Evolutionary conservation across 1,284 basidiomycete species (phyloP).

Genomic region (Fistulinella cinereoalba): DNA sequence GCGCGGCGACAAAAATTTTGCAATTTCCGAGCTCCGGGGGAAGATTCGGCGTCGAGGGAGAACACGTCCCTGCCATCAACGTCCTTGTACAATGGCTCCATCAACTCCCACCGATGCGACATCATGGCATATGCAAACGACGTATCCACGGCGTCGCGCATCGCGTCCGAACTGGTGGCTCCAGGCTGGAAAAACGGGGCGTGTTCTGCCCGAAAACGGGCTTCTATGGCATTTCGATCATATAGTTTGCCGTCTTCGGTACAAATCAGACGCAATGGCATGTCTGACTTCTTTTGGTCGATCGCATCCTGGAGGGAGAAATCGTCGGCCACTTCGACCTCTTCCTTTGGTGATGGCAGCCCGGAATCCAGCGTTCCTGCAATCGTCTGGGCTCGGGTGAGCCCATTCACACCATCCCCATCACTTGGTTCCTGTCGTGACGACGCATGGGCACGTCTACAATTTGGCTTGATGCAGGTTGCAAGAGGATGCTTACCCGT

Average conservation of each 20-base stretch:
- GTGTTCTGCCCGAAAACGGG: constrained; percentile 13
- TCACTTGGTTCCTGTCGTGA: too few relatives aligned
- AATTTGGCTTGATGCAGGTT: too few relatives aligned
- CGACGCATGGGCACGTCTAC: too few relatives aligned
- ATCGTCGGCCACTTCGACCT: neutral
- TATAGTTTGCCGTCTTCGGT: constrained; percentile 24
- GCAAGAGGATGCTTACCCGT: neutral
- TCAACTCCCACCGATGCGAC: constrained; percentile 21
- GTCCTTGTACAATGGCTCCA: constrained; percentile 19
- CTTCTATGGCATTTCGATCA: constrained; percentile 18
- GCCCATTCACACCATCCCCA: neutral
- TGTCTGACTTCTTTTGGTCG: constrained; percentile 14
- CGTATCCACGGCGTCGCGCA: constrained; percentile 5
- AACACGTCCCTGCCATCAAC: constrained; percentile 17
- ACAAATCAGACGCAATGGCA: constrained; percentile 25
- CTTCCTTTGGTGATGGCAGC: neutral
- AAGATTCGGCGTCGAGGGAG: constrained; percentile 13
- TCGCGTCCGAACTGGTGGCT: neutral
- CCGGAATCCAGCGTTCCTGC: neutral
- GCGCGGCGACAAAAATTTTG: constrained; percentile 19
- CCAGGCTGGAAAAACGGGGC: constrained; percentile 11
- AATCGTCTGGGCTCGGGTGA: neutral
- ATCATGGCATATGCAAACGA: constrained; percentile 24
- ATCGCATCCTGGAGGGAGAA: constrained; percentile 14
- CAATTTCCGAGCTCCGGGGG: constrained; percentile 16